Conservation (phyloP, 306 rosid species). For the Mucuna pruriens region DNA sequence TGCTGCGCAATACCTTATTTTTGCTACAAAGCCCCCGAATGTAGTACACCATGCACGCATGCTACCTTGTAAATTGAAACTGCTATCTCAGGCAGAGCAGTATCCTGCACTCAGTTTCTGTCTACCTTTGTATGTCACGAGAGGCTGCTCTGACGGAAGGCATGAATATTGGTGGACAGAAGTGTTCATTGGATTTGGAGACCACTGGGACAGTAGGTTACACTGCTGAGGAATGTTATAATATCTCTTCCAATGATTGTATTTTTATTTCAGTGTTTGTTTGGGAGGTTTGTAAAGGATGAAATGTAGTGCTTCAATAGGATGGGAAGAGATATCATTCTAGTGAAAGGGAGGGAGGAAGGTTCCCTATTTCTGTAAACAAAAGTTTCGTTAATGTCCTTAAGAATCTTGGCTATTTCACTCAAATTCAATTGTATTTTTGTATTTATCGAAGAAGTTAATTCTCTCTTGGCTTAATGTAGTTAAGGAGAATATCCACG, state of each 20-base stretch:
- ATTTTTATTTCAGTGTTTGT: slow-evolving; percentile 29
- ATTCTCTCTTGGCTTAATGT: neutral
- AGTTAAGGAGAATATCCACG: neutral
- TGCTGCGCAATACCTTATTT: neutral
- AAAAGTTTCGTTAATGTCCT: neutral
- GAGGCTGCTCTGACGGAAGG: slow-evolving; percentile 12
- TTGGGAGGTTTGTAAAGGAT: slow-evolving; percentile 13
- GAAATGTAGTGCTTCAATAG: slow-evolving; percentile 1
- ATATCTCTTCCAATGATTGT: slow-evolving; percentile 31
- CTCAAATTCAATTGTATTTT: slow-evolving; percentile 19
- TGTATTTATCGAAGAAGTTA: neutral
- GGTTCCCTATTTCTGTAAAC: neutral
- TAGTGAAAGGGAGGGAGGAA: slow-evolving; percentile 20
- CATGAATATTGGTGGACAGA: slow-evolving; percentile 14
- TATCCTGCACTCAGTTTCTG: neutral
- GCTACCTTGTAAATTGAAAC: slow-evolving; percentile 1
- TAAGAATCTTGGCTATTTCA: neutral
- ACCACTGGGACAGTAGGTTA: slow-evolving; percentile 18
- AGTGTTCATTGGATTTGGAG: slow-evolving; percentile 18
- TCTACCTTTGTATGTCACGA: slow-evolving; percentile 14
- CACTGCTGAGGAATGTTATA: slow-evolving; percentile 12
- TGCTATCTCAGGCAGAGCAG: slow-evolving; percentile 16
- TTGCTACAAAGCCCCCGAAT: neutral
- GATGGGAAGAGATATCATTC: slow-evolving; percentile 14
- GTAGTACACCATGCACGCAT: neutral